These are phyloP conservation scores for Thecaphora thlaspeos DNA, from an alignment of 1,284 basidiomycete genomes.

Conservation along the genomic window DNA sequence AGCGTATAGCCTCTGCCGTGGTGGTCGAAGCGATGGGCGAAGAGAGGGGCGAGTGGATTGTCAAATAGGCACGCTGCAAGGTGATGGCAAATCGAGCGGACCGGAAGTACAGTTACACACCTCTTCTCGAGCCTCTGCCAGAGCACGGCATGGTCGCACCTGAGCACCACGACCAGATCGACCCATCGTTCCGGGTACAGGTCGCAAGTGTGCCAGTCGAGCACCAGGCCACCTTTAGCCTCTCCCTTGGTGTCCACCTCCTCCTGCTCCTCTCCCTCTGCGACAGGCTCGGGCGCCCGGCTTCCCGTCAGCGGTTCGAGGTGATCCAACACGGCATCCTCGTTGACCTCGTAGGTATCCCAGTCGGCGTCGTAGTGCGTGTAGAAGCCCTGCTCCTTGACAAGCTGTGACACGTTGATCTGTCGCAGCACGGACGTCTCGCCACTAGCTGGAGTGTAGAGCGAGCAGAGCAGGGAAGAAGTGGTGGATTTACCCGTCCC, in stretches of 20 bases:
- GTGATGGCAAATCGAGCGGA: not conserved
- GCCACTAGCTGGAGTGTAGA: constrained; percentile 13
- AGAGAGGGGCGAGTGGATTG: not conserved
- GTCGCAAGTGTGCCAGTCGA: constrained; percentile 97
- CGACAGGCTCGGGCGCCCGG: constrained; percentile 44
- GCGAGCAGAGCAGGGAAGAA: constrained; percentile 61
- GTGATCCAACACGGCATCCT: constrained; percentile 65
- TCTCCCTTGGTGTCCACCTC: constrained; percentile 28
- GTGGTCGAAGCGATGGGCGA: not conserved
- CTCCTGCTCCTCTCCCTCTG: constrained; percentile 20
- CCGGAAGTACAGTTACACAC: constrained; percentile 59
- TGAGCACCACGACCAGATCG: constrained; percentile 91
- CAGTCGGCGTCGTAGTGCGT: constrained; percentile 88
- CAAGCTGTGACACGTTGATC: constrained; percentile 84
- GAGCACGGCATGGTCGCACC: constrained; percentile 82
- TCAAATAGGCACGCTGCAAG: not conserved
- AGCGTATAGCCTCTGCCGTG: constrained; percentile 73
- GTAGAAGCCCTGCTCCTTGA: constrained; percentile 80
- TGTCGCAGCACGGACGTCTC: constrained; percentile 60
- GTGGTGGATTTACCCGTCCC: constrained; percentile 85
- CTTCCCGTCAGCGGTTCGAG: constrained; percentile 46
- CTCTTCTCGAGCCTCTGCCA: constrained; percentile 91
- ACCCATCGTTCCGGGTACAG: constrained; percentile 94
- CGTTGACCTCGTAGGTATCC: constrained; percentile 90
- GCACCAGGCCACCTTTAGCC: constrained; percentile 68